Evolutionary conservation across 176 grass and related monocot species (phyloP).

Genomic region (Areca catechu): DNA sequence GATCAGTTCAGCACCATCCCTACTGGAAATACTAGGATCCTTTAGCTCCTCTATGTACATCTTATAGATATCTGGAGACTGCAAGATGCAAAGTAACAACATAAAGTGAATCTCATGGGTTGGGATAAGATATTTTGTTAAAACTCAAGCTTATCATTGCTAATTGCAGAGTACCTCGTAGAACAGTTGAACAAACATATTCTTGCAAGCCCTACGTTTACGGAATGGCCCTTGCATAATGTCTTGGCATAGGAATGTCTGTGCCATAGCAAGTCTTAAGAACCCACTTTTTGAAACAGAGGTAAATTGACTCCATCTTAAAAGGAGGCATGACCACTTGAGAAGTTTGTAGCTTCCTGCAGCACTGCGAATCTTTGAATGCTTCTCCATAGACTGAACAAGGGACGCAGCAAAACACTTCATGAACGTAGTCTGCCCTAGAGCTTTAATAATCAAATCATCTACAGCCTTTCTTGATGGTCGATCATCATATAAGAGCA

Average conservation of each 20-base stretch:
- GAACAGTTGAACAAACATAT: slow-evolving; percentile 41
- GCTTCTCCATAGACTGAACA: slow-evolving; percentile 84
- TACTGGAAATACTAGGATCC: slow-evolving; percentile 60
- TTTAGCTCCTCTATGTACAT: slow-evolving; percentile 78
- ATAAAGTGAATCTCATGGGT: slow-evolving; percentile 12
- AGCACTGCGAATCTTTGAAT: slow-evolving; percentile 57
- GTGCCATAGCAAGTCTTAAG: slow-evolving; percentile 64
- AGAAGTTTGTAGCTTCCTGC: slow-evolving; percentile 80
- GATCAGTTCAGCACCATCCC: slow-evolving; percentile 56
- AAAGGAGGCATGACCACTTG: slow-evolving; percentile 76
- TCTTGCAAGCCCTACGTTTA: slow-evolving; percentile 32
- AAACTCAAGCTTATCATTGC: slow-evolving; percentile 13
- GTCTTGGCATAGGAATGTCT: slow-evolving; percentile 60
- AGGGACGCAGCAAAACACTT: slow-evolving; percentile 60
- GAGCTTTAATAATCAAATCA: slow-evolving; percentile 62
- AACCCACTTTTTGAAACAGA: slow-evolving; percentile 79
- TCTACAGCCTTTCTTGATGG: slow-evolving; percentile 81
- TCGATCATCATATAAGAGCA: slow-evolving; percentile 82
- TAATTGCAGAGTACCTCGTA: slow-evolving; percentile 55
- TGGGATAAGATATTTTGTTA: slow-evolving; percentile 4
- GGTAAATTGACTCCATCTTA: slow-evolving; percentile 74
- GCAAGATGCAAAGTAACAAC: slow-evolving; percentile 24
- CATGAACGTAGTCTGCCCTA: slow-evolving; percentile 63
- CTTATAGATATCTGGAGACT: slow-evolving; percentile 66
- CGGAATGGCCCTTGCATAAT: slow-evolving; percentile 66